Percentiles rank a stretch among this genome's conserved stretches.
Conservation (phyloP, 192 early-diverging fungal species). For the Coemansia asiatica region DNA sequence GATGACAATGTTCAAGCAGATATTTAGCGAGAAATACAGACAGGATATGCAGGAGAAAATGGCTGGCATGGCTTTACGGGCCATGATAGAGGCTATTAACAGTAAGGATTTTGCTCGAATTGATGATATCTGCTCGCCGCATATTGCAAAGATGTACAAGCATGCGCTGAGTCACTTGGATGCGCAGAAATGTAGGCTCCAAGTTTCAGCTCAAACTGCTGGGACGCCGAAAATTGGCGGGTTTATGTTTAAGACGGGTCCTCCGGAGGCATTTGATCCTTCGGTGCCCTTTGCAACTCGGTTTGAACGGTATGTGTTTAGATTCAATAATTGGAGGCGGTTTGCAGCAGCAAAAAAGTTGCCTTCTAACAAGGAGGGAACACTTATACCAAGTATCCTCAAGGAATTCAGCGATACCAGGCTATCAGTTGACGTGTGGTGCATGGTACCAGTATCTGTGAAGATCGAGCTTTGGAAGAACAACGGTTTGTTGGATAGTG, state of each 20-base stretch:
- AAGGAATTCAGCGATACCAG: no score
- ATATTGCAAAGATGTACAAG: conserved; percentile 22
- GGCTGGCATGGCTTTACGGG: conserved; percentile 3
- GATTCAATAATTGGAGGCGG: neutral
- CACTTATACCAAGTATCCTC: no score
- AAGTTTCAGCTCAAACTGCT: conserved; percentile 1
- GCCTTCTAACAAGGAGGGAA: no score
- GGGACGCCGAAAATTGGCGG: neutral
- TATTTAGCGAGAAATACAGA: conserved; percentile 7
- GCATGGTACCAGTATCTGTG: conserved; percentile 11
- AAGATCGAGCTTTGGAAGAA: conserved; percentile 9
- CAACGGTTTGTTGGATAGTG: conserved; percentile 21
- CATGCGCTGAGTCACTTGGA: conserved; percentile 15
- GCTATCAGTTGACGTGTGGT: conserved; percentile 2
- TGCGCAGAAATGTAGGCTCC: conserved; percentile 17
- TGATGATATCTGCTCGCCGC: conserved; percentile 16
- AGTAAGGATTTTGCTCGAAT: conserved; percentile 13
- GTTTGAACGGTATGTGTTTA: conserved; percentile 9
- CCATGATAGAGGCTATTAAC: conserved; percentile 19
- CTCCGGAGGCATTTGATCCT: conserved; percentile 19
- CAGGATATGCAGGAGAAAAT: conserved; percentile 12
- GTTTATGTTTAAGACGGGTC: conserved; percentile 6
- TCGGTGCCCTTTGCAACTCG: conserved; percentile 15
- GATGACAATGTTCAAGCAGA: neutral
- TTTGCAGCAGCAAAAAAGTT: no score